Percentiles rank a stretch among this genome's conserved stretches.
Evolutionary conservation across 768 basidiomycete species (phyloP).

Genomic region (Chalciporus chontae): DNA sequence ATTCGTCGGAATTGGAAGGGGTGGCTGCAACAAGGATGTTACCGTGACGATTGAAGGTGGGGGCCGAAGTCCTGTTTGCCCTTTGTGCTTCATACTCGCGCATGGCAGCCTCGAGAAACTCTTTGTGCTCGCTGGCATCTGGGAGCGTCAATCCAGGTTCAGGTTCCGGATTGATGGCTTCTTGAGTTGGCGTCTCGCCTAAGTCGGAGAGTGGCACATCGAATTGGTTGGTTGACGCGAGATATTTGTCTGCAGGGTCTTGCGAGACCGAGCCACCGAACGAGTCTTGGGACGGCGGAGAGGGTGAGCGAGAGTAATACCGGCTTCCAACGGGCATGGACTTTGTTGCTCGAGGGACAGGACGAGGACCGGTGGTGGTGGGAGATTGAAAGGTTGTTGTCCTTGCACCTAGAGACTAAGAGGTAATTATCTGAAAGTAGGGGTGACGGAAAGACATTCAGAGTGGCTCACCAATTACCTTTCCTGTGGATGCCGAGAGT

Average conservation of each 20-base stretch:
- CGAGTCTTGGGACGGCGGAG: slow-evolving; percentile 54
- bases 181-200: slow-evolving; percentile 32
- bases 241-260: slow-evolving; percentile 43
- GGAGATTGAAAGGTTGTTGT: slow-evolving; percentile 33
- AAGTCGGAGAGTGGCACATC: slow-evolving; percentile 57
- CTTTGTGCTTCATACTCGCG: slow-evolving; percentile 24
- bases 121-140: slow-evolving; percentile 35
- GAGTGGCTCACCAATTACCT: slow-evolving; percentile 31
- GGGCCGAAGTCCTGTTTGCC: slow-evolving; percentile 7
- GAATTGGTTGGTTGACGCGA: slow-evolving; percentile 49
- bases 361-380: slow-evolving; percentile 10
- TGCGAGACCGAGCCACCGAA: slow-evolving; percentile 52
- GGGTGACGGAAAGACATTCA: slow-evolving; percentile 14
- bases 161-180: slow-evolving; percentile 26
- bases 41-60: slow-evolving; percentile 7
- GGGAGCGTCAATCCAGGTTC: slow-evolving; percentile 53
- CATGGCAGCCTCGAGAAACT: slow-evolving; percentile 21
- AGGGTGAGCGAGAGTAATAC: slow-evolving; percentile 33
- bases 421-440: slow-evolving; percentile 25
- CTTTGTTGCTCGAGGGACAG: slow-evolving; percentile 15
- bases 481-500: slow-evolving; percentile 29
- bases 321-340: slow-evolving; percentile 23
- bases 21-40: slow-evolving; percentile 51
- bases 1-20: slow-evolving; percentile 41
- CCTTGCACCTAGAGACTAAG: slow-evolving; percentile 28